These are phyloP conservation scores for Trichoderma atroviride DNA, from an alignment of 2,329 filamentous ascomycete species.

Conservation along the genomic window DNA sequence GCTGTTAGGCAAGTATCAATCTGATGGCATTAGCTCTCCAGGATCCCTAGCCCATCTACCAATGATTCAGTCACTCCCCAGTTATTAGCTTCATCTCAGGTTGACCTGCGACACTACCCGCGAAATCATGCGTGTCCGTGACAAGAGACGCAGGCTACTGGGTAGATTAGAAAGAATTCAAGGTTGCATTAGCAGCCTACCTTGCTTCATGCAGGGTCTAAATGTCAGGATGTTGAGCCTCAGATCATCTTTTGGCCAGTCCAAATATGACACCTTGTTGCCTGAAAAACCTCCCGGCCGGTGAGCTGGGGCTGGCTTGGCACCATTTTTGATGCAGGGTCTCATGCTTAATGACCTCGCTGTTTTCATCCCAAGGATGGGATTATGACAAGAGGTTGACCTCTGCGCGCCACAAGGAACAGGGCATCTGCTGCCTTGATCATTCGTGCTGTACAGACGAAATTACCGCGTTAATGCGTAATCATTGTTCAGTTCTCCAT, in stretches of 20 bases:
- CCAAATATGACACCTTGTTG: not conserved
- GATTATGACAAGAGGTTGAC: not conserved
- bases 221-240: not conserved
- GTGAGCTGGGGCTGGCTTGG: not conserved
- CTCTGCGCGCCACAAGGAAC: not conserved
- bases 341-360: not conserved
- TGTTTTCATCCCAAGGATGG: not conserved
- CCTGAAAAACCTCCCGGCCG: not conserved
- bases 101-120: constrained; percentile 20
- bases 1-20: not conserved
- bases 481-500: not conserved
- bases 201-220: not conserved
- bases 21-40: not conserved
- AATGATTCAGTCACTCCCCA: not conserved
- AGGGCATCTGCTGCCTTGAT: not conserved
- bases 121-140: not conserved
- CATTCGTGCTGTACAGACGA: not conserved
- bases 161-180: not conserved
- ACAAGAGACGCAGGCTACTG: not conserved
- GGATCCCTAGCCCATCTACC: not conserved
- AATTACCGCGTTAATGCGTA: not conserved
- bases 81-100: constrained; percentile 12
- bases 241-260: not conserved
- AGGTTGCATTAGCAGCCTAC: not conserved
- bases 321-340: not conserved